Evolutionary conservation across 1,139 yeast species (phyloP).

Genomic region (Yamadazyma oceani): DNA sequence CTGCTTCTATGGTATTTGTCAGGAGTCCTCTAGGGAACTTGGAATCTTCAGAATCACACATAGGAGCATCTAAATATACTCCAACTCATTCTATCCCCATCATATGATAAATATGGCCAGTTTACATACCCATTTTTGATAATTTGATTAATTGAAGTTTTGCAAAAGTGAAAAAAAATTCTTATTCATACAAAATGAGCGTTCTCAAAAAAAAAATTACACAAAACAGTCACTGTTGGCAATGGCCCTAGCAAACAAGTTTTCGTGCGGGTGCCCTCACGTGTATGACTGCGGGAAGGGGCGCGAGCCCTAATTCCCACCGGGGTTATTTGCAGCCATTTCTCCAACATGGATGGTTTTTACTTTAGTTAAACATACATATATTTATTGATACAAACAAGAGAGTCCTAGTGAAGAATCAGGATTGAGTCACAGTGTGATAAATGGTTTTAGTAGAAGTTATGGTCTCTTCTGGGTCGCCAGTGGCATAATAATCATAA

Average conservation of each 20-base stretch:
- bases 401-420: slow-evolving; percentile 9
- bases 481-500: slow-evolving; percentile 42
- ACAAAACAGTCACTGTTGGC: slow-evolving; percentile 3
- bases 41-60: too few relatives aligned
- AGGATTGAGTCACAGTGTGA: slow-evolving; percentile 34
- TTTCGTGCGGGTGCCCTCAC: slow-evolving; percentile 3
- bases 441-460: slow-evolving; percentile 42
- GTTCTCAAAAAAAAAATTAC: slow-evolving; percentile 4
- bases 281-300: slow-evolving; percentile 11
- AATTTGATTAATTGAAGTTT: slow-evolving; percentile 20
- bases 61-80: too few relatives aligned
- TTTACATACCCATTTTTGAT: slow-evolving; percentile 38
- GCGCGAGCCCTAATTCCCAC: slow-evolving; percentile 13
- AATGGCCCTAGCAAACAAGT: neutral
- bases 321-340: too few relatives aligned
- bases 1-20: too few relatives aligned
- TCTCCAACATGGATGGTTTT: too few relatives aligned
- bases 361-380: too few relatives aligned
- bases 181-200: neutral
- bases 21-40: too few relatives aligned
- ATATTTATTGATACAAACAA: slow-evolving; percentile 1
- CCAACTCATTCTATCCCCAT: neutral
- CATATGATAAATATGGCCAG: neutral
- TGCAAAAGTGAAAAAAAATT: slow-evolving; percentile 7
- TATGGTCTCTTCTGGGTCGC: slow-evolving; percentile 28